Percentiles rank a stretch among this genome's conserved stretches.
Conservation (phyloP, 2,329 filamentous ascomycete genomes). For the Penicillium sp. region DNA sequence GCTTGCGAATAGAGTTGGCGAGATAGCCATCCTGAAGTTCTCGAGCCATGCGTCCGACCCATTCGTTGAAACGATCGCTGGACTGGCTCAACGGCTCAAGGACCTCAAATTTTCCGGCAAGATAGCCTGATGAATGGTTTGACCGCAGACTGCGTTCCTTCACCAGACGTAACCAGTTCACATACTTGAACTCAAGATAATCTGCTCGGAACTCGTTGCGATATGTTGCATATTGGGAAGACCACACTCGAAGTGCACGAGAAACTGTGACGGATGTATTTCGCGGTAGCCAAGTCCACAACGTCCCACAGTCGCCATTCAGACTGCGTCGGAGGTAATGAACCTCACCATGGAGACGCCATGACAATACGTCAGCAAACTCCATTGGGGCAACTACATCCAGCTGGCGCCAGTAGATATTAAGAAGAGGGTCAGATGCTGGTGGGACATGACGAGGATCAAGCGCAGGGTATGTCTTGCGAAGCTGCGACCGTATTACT, state of each 20-base stretch:
- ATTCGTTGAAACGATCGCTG: slow-evolving; percentile 18
- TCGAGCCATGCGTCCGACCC: slow-evolving; percentile 9
- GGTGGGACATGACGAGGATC: neutral
- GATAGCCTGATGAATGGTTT: slow-evolving; percentile 14
- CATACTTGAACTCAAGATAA: slow-evolving; percentile 5
- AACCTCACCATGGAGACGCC: slow-evolving; percentile 9
- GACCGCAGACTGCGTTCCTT: slow-evolving; percentile 21
- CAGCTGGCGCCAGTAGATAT: slow-evolving; percentile 30
- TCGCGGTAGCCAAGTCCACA: slow-evolving; percentile 4
- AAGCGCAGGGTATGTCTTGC: neutral
- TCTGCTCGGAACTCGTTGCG: slow-evolving; percentile 8
- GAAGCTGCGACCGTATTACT: neutral
- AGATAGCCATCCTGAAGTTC: neutral
- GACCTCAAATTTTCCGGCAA: slow-evolving; percentile 18
- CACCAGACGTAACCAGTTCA: slow-evolving; percentile 28
- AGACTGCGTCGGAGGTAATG: slow-evolving; percentile 13
- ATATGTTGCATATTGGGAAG: neutral
- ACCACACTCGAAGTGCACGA: neutral
- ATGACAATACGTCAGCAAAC: neutral
- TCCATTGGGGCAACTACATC: slow-evolving; percentile 27
- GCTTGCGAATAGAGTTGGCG: neutral
- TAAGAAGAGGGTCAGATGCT: neutral
- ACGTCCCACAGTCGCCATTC: slow-evolving; percentile 1
- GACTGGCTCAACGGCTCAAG: slow-evolving; percentile 24
- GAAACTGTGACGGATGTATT: neutral